Conservation (phyloP, 2,329 filamentous ascomycete genomes). For the Diaporthe destruens region DNA sequence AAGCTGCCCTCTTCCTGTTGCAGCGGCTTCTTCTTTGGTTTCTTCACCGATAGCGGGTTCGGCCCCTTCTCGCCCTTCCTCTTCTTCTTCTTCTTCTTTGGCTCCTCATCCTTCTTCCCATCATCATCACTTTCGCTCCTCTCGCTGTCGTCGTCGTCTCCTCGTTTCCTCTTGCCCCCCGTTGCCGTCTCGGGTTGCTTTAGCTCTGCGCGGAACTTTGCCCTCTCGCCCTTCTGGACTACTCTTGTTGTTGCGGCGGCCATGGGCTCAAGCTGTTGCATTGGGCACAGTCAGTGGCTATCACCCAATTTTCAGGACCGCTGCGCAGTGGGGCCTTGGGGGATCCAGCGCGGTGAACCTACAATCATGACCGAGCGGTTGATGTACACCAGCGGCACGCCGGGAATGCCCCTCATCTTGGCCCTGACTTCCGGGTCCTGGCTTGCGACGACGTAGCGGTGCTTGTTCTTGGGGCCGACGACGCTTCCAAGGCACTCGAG, state of each 20-base stretch:
- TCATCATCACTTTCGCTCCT: constrained; percentile 49
- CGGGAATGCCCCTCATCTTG: constrained; percentile 74
- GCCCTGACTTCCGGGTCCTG: constrained; percentile 76
- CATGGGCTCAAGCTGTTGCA: constrained; percentile 71
- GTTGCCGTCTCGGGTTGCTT: constrained; percentile 53
- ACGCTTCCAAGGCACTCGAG: constrained; percentile 79
- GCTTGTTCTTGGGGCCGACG: constrained; percentile 87
- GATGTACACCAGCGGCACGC: constrained; percentile 83
- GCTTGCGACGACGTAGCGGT: constrained; percentile 82
- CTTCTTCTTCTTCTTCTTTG: constrained; percentile 51
- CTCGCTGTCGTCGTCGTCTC: constrained; percentile 53
- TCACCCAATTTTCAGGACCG: constrained; percentile 40
- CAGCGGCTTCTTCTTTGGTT: constrained; percentile 50
- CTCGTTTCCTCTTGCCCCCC: constrained; percentile 64
- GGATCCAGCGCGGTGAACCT: constrained; percentile 41
- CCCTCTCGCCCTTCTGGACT: constrained; percentile 76
- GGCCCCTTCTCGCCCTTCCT: constrained; percentile 50
- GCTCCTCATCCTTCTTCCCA: constrained; percentile 46
- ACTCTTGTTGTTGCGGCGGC: constrained; percentile 73
- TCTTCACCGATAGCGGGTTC: constrained; percentile 52
- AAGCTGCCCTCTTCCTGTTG: constrained; percentile 24
- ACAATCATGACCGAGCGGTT: constrained; percentile 83
- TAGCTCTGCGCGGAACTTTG: constrained; percentile 80
- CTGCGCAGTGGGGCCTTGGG: constrained; percentile 39
- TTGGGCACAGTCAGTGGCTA: neutral